Conservation (phyloP, 2,329 filamentous ascomycete genomes). For the Rhinocladiella mackenziei region DNA sequence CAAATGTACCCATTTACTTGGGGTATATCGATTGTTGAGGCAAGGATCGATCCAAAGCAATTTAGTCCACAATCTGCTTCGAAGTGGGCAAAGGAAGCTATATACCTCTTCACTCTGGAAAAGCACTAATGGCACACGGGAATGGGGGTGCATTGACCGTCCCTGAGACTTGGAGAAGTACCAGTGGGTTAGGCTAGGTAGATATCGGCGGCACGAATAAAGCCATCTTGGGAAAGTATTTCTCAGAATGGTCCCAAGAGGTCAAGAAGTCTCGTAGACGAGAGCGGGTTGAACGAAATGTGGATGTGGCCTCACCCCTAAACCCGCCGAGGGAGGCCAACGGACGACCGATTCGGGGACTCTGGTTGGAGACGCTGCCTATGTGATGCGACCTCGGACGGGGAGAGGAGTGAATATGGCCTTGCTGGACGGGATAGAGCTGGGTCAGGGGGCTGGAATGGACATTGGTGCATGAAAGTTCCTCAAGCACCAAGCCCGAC, state of each 20-base stretch:
- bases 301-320: background rate
- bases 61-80: background rate
- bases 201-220: background rate
- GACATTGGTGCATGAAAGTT: background rate
- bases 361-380: constrained; percentile 4
- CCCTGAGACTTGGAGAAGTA: background rate
- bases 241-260: background rate
- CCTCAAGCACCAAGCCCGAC: background rate
- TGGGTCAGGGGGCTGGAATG: background rate
- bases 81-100: constrained; percentile 2
- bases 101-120: background rate
- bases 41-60: background rate
- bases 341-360: background rate
- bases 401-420: background rate
- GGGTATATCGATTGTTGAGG: background rate
- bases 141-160: constrained; percentile 1
- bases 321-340: background rate
- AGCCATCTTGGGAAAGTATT: background rate
- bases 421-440: background rate
- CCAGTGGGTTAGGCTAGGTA: background rate
- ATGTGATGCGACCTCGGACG: background rate
- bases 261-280: background rate
- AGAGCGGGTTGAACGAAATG: background rate
- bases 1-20: background rate
- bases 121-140: background rate